A percentile compares a stretch with the other conserved stretches of the same genome.
These are phyloP conservation scores for Medicago lupulina DNA, from an alignment of 306 rosid genomes.

Conservation along the genomic window DNA sequence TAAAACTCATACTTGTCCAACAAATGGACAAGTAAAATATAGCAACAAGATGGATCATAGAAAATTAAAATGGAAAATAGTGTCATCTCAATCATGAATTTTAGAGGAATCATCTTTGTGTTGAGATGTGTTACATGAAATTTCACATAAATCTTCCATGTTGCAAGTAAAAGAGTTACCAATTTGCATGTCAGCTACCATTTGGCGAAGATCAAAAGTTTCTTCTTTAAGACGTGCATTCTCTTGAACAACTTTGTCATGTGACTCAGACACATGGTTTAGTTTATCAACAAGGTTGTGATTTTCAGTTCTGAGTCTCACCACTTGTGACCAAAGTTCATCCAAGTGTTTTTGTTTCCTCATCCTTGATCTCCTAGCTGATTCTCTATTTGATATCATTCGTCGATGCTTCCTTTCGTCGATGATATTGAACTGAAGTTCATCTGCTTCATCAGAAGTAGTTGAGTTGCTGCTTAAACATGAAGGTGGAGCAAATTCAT, in stretches of 20 bases:
- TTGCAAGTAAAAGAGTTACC: conserved; percentile 48
- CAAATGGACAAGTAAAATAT: conserved; percentile 20
- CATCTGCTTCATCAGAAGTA: conserved; percentile 83
- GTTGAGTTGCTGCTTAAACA: conserved; percentile 76
- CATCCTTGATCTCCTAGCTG: conserved; percentile 87
- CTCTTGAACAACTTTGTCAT: conserved; percentile 64
- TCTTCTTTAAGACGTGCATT: conserved; percentile 71
- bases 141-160: conserved; percentile 56
- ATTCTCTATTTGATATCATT: conserved; percentile 89
- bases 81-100: conserved; percentile 38
- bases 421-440: conserved; percentile 57
- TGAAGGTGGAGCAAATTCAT: conserved; percentile 51
- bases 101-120: conserved; percentile 56
- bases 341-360: conserved; percentile 84
- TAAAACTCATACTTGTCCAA: conserved; percentile 43
- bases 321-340: conserved; percentile 83
- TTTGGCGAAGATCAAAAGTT: conserved; percentile 65
- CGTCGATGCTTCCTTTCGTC: conserved; percentile 78
- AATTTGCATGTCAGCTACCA: conserved; percentile 59
- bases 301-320: conserved; percentile 71
- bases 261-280: conserved; percentile 59
- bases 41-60: conserved; percentile 39
- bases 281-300: conserved; percentile 62
- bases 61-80: conserved; percentile 41
- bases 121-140: conserved; percentile 58